These are phyloP conservation scores for Candida ortonii DNA, from an alignment of 805 yeast genomes.

Conservation along the genomic window DNA sequence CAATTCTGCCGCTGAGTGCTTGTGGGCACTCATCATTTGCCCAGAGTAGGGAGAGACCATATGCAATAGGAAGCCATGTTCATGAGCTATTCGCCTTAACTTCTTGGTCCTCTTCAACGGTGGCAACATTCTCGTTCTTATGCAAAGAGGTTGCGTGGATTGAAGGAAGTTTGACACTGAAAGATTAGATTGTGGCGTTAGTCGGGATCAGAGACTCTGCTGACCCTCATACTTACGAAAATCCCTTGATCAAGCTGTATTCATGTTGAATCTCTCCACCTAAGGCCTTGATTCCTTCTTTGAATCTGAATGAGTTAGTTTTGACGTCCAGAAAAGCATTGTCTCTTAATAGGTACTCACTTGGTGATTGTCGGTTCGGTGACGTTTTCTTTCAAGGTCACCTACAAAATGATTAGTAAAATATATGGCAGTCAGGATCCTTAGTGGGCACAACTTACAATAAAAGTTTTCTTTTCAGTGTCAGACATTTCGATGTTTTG, in stretches of 20 bases:
- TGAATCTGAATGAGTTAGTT: slow-evolving; percentile 33
- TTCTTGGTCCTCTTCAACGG: slow-evolving; percentile 66
- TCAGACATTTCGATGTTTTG: slow-evolving; percentile 10
- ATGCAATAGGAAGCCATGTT: too few species aligned
- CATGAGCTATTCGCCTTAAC: slow-evolving; percentile 40
- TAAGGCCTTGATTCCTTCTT: slow-evolving; percentile 44
- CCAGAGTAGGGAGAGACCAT: too few species aligned
- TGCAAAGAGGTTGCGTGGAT: slow-evolving; percentile 47
- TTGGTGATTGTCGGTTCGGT: slow-evolving; percentile 31
- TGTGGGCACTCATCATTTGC: too few species aligned
- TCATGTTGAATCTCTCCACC: slow-evolving; percentile 66
- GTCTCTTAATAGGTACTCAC: too few species aligned
- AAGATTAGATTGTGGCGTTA: too few species aligned
- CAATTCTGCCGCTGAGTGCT: too few species aligned
- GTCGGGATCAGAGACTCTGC: too few species aligned
- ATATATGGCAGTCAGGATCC: not conserved
- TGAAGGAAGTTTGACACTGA: slow-evolving; percentile 51
- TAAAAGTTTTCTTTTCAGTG: slow-evolving; percentile 31
- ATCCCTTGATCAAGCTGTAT: slow-evolving; percentile 65
- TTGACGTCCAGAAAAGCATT: too few species aligned
- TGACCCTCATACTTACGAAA: slow-evolving; percentile 40
- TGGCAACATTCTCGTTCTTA: slow-evolving; percentile 49
- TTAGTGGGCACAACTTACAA: slow-evolving; percentile 23
- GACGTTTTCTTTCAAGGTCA: slow-evolving; percentile 39
- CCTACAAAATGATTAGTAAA: slow-evolving; percentile 19